Base-by-base conservation (phyloP, 208 protist genomes). In the Crithidia thermophila region DNA sequence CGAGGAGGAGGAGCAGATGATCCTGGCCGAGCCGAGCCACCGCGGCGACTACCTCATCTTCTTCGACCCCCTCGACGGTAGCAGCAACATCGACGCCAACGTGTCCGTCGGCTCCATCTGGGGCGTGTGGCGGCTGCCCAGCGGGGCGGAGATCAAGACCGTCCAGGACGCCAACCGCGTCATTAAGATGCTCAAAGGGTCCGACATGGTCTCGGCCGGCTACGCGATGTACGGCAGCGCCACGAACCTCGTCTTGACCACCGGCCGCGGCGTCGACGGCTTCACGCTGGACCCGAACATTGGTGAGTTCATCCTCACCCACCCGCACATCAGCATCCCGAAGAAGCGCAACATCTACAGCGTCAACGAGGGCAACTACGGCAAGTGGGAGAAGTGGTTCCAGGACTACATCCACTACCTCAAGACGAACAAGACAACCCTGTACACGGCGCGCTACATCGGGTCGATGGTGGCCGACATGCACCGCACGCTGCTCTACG, bases 401-500 rank as follows among this genome's bases (percentile, higher is more conserved):
- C 59, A 79, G 57, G 72, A 84, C 27, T 93, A 94, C 62, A 34
- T 96, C n/a, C 23, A 84, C 50, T 67, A 87, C 68, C 52, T 94
- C 47, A 92, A 94, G 69, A 64, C 58, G 31, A 89, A 88, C 72
- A 80, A 78, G 49, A 82, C 78, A 31, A 75, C 85, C 51, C 27
- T 52, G 0, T 96, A 94, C 77, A 79, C 84, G 14, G 77, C 79
- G 13, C 79, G 96, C 50, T 98, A 98, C 79, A 95, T 97, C 49
- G 94, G 96, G 40, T 94, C 84, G 33, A 98, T 98, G 96, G 96
- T 98, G n/a, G 96, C 91, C 31, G 98, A 99, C 75, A 88, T 99
- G n/a, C 97, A 99, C 85, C 88, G 98, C 57, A 99, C 98, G 10
- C 73, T 99, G 7, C 81, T 99, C 6, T 99, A 99, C 78, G 98